Conservation (phyloP, 164 flowering plant species). For the Aristolochia fimbriata region DNA sequence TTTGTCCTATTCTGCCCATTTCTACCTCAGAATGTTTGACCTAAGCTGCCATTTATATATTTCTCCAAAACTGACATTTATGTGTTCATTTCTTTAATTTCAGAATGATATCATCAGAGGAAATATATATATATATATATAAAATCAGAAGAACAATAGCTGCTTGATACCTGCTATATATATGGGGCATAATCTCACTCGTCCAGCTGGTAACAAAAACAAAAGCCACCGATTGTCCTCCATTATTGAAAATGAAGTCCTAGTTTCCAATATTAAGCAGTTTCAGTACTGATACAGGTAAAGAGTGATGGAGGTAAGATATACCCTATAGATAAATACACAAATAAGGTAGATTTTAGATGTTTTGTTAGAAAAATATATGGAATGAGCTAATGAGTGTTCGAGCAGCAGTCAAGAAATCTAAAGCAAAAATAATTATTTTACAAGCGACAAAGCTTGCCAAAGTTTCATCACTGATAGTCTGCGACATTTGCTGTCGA, state of each 20-base stretch:
- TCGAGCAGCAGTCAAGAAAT: conserved; percentile 51
- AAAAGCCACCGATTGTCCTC: conserved; percentile 84
- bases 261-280: conserved; percentile 18
- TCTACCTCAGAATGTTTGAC: no score
- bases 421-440: conserved; percentile 81
- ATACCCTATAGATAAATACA: not conserved
- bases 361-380: not conserved
- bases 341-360: not conserved
- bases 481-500: no score
- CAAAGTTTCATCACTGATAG: no score
- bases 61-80: no score
- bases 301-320: not conserved
- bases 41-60: no score
- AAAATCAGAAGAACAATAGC: conserved; percentile 3
- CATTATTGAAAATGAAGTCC: conserved; percentile 96
- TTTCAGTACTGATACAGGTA: conserved; percentile 1
- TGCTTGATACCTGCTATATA: conserved; percentile 48
- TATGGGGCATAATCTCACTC: conserved; percentile 12
- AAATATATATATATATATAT: not conserved
- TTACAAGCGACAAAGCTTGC: no score
- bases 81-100: no score
- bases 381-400: conserved; percentile 40
- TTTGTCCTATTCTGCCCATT: no score
- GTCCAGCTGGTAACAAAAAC: conserved; percentile 75
- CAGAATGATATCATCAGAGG: not conserved